phyloP scores from a whole-genome alignment of 306 rosid species.

The Potentilla sterilis region DNA sequence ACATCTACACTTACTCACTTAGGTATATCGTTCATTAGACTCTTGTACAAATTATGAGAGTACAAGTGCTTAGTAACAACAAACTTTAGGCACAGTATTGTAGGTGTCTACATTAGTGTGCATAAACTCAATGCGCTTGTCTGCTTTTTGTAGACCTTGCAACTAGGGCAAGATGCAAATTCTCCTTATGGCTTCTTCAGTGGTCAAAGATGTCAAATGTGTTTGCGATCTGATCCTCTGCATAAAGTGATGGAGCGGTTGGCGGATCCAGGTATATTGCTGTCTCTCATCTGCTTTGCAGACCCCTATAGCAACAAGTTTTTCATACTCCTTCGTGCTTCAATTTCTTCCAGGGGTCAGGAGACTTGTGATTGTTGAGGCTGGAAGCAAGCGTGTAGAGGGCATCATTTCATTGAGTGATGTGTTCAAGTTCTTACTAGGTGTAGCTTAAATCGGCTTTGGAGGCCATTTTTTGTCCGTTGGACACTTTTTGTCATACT shows the following conservation, averaged over 20 bases:
- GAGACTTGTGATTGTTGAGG: slow-evolving; percentile 87
- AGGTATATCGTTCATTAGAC: neutral
- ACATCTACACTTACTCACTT: neutral
- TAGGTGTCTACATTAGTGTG: neutral
- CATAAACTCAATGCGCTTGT: neutral
- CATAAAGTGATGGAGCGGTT: slow-evolving; percentile 77
- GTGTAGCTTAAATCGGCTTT: slow-evolving; percentile 34
- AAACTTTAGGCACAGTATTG: neutral
- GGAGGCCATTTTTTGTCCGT: slow-evolving; percentile 4
- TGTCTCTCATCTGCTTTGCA: neutral
- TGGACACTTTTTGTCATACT: neutral
- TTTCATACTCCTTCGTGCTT: slow-evolving; percentile 17
- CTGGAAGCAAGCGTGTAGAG: slow-evolving; percentile 89
- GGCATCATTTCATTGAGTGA: slow-evolving; percentile 78
- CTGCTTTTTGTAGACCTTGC: slow-evolving; percentile 52
- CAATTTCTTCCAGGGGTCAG: slow-evolving; percentile 53
- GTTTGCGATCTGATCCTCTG: slow-evolving; percentile 77
- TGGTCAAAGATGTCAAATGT: slow-evolving; percentile 76
- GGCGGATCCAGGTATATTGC: slow-evolving; percentile 63
- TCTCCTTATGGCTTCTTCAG: slow-evolving; percentile 44
- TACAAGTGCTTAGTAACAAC: neutral
- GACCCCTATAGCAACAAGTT: neutral
- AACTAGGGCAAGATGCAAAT: slow-evolving; percentile 63
- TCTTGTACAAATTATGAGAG: neutral
- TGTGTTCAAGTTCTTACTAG: slow-evolving; percentile 74